Evolutionary conservation across 345 rosid genomes (phyloP), one percentile per base, ranked within the genome.

Genomic region (Eucalyptus pumila): DNA sequence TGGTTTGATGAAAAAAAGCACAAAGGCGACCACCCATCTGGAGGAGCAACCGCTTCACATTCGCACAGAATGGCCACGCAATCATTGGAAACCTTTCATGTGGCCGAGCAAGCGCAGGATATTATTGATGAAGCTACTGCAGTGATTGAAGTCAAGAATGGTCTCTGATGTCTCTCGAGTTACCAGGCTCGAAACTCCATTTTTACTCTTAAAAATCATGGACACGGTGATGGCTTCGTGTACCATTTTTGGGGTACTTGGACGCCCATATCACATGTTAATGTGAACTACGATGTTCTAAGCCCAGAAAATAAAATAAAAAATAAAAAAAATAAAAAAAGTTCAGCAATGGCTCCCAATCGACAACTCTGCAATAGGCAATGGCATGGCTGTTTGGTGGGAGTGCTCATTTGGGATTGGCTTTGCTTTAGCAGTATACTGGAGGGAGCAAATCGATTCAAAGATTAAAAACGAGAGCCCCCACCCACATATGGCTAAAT

Each of bases 71-170:
- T 87, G 40, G 81, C n/a, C 44, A 72, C 47, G 27, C 93, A 91
- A 54, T 6, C 91, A 5, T 16, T 65, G 86, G 40, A 86, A 88
- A 87, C 21, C 58, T 62, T 48, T 69, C 81, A 87, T 9, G 54
- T 26, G 37, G 47, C 54, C 19, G 87, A 88, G 49, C 90, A 92
- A 62, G 93, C 89, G 85, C 89, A 88, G 92, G 62, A 56, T 56
- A 44, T 34, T 15, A 49, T 89, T 42, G 87, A 89, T 56, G 88
- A 85, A 67, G 40, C 87, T 37, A 60, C 83, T 69, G 58, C 86
- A 67, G 47, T 11, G 27, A 40, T 76, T 76, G 13, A 76, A 76
- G 47, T 76, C 83, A 76, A 76, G 76, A 65, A 65, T n/a, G 37
- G 76, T 65, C 76, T n/a, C 76, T 65, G 76, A 65, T 15, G 37